These are phyloP conservation scores for Uncinocarpus reesii DNA, from an alignment of 2,329 filamentous ascomycete species.

Conservation along the genomic window DNA sequence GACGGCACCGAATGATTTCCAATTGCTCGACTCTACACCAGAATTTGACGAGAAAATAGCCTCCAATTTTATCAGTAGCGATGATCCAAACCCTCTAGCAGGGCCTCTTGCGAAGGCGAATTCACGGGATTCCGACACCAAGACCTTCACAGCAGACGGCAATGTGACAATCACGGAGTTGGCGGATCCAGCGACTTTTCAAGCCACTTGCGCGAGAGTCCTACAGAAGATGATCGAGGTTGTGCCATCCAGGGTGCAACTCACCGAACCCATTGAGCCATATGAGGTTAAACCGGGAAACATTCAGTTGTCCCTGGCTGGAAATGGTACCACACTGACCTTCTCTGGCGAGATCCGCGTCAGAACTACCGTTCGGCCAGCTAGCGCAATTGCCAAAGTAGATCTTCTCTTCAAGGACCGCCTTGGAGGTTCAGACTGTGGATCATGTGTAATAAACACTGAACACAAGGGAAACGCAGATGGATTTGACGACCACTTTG, in stretches of 20 bases:
- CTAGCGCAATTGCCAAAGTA: conserved; percentile 8
- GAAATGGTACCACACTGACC: conserved; percentile 9
- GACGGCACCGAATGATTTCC: conserved; percentile 10
- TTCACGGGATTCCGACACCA: conserved; percentile 14
- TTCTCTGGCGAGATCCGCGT: conserved; percentile 15
- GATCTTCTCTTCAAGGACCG: conserved; percentile 13
- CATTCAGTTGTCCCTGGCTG: conserved; percentile 11
- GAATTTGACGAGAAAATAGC: conserved; percentile 15
- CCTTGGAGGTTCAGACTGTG: conserved; percentile 10
- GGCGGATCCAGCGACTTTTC: conserved; percentile 9
- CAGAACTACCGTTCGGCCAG: conserved; percentile 12
- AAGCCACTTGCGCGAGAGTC: conserved; percentile 7
- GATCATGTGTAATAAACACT: conserved; percentile 9
- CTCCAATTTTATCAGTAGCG: conserved; percentile 9
- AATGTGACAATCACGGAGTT: conserved; percentile 13
- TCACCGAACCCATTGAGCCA: conserved; percentile 13
- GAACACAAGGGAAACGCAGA: conserved; percentile 11
- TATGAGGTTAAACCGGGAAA: conserved; percentile 14
- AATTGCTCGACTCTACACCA: conserved; percentile 10
- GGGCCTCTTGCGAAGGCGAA: conserved; percentile 7
- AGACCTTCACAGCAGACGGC: conserved; percentile 13
- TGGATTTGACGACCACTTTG: conserved; percentile 15
- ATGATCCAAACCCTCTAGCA: conserved; percentile 9
- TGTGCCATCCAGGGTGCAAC: conserved; percentile 10
- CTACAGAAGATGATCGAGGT: conserved; percentile 17